A percentile compares a stretch with the other conserved stretches of the same genome.
Evolutionary conservation across 108 stramenopile species (phyloP).

Genomic region (Skeletonema tropicum): DNA sequence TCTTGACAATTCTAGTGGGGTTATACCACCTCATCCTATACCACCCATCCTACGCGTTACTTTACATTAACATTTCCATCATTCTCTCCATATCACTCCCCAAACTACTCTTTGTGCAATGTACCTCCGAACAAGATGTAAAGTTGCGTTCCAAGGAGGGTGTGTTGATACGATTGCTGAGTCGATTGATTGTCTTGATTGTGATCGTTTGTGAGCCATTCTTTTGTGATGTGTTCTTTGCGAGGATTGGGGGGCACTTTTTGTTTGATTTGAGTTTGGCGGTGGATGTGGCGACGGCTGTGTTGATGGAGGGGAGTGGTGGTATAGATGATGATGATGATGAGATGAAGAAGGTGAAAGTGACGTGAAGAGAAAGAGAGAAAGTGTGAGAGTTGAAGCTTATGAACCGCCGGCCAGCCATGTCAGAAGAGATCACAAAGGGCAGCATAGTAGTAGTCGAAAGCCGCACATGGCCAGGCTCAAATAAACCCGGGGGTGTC

Average conservation of each 20-base stretch:
- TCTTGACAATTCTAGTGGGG: neutral
- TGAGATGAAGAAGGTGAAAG: too few relatives aligned
- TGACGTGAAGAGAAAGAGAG: too few relatives aligned
- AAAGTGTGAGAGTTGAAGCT: too few relatives aligned
- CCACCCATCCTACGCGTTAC: conserved; percentile 18
- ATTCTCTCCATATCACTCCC: conserved; percentile 11
- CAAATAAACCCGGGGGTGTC: conserved; percentile 69
- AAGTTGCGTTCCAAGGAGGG: neutral
- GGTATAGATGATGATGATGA: too few relatives aligned
- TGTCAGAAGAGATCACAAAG: conserved; percentile 16
- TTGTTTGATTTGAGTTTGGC: conserved; percentile 21
- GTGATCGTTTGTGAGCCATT: conserved; percentile 27
- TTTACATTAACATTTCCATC: conserved; percentile 32
- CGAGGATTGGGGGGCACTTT: conserved; percentile 25
- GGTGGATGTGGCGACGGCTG: neutral
- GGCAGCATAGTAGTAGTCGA: conserved; percentile 63
- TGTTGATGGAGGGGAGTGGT: neutral
- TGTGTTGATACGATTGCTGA: neutral
- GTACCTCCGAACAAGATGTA: conserved; percentile 11
- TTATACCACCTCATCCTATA: conserved; percentile 2
- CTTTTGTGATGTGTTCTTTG: conserved; percentile 25
- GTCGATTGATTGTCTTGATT: neutral
- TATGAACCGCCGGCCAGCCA: too few relatives aligned
- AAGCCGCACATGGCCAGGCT: conserved; percentile 73
- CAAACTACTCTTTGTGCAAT: conserved; percentile 9